Evolutionary conservation across 2,329 filamentous ascomycete genomes (phyloP).

Genomic region (Scedosporium dehoogii): DNA sequence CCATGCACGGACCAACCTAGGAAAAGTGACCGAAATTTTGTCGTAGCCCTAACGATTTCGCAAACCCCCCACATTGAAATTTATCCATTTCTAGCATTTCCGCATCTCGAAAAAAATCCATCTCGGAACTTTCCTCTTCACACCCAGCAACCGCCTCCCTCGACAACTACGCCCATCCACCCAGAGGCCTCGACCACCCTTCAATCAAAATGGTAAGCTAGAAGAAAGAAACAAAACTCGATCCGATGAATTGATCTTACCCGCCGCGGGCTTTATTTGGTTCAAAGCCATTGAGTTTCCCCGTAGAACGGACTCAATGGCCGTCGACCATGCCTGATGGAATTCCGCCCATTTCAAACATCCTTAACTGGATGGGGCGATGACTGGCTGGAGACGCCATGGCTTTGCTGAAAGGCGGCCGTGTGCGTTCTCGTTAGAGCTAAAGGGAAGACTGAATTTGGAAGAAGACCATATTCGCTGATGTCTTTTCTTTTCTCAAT

Average conservation of each 20-base stretch:
- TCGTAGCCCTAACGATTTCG: slow-evolving; percentile 27
- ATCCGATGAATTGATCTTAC: not conserved
- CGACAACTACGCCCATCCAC: slow-evolving; percentile 17
- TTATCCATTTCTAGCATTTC: slow-evolving; percentile 16
- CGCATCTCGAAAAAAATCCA: slow-evolving; percentile 17
- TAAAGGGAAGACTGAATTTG: slow-evolving; percentile 28
- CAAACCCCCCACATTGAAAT: slow-evolving; percentile 20
- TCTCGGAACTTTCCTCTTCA: slow-evolving; percentile 23
- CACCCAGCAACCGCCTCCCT: slow-evolving; percentile 14
- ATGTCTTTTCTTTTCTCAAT: slow-evolving; percentile 99
- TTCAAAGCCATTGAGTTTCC: not conserved
- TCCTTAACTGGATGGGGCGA: slow-evolving; percentile 32
- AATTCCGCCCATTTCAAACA: slow-evolving; percentile 21
- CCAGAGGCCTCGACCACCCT: not conserved
- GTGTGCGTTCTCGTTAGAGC: slow-evolving; percentile 71
- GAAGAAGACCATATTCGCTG: slow-evolving; percentile 75
- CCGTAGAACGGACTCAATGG: not conserved
- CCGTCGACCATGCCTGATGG: slow-evolving; percentile 7
- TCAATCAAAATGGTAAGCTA: slow-evolving; percentile 7
- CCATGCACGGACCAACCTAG: not conserved
- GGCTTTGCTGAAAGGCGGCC: slow-evolving; percentile 43
- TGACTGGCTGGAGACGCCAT: slow-evolving; percentile 53
- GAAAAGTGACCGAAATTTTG: not conserved
- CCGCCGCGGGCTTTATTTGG: not conserved
- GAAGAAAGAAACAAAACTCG: not conserved